These are phyloP conservation scores for Rhazya stricta DNA, from an alignment of 257 asterid species.

Conservation along the genomic window DNA sequence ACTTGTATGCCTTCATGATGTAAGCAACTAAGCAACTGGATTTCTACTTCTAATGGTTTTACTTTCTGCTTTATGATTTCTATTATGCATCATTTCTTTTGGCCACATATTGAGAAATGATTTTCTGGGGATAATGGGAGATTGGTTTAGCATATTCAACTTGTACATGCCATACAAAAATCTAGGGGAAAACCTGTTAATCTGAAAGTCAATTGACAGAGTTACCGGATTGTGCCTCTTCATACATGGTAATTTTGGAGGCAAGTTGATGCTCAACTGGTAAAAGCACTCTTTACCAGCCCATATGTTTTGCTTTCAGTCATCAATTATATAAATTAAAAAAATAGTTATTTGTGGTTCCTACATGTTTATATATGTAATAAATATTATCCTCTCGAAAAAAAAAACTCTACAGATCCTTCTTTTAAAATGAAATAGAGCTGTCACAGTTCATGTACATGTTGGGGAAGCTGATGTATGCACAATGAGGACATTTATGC, in stretches of 20 bases:
- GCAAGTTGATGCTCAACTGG: neutral
- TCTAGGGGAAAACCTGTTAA: neutral
- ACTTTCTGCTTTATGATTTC: slow-evolving; percentile 2
- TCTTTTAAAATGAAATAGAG: neutral
- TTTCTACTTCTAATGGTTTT: slow-evolving; percentile 4
- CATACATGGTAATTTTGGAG: neutral
- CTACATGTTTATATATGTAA: no score
- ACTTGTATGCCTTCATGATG: slow-evolving; percentile 66
- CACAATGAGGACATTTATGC: neutral
- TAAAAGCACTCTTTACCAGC: neutral
- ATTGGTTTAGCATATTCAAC: neutral
- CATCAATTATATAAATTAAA: no score
- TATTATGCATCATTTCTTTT: neutral
- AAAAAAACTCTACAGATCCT: neutral
- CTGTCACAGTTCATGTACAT: no score
- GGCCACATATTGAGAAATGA: neutral
- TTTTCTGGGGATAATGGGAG: neutral
- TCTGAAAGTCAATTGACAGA: neutral
- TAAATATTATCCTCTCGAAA: neutral
- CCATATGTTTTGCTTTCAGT: neutral
- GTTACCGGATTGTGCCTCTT: neutral
- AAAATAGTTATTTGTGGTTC: neutral
- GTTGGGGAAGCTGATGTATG: neutral
- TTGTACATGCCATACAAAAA: neutral
- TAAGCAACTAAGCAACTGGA: slow-evolving; percentile 54